phyloP scores from a whole-genome alignment of 805 yeast genomes.

The Saturnispora halmiae region DNA sequence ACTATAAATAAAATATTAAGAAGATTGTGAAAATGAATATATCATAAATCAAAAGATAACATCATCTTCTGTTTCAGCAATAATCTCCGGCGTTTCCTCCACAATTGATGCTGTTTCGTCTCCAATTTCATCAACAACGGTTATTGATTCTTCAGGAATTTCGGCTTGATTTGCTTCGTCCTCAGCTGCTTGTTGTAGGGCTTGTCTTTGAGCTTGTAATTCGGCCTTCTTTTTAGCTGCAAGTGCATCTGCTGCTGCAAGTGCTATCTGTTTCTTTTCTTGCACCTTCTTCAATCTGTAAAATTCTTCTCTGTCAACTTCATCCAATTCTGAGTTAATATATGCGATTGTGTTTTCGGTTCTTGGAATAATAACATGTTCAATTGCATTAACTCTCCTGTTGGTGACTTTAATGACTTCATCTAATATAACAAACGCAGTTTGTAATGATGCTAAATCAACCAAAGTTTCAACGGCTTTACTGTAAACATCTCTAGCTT shows the following conservation, averaged over 20 bases:
- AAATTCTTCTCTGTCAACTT: slow-evolving; percentile 95
- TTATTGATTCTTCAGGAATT: slow-evolving; percentile 18
- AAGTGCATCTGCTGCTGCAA: slow-evolving; percentile 54
- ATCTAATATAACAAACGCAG: slow-evolving; percentile 92
- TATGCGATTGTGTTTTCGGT: slow-evolving; percentile 90
- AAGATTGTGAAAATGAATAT: too few species aligned
- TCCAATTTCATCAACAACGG: slow-evolving; percentile 15
- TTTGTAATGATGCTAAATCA: slow-evolving; percentile 90
- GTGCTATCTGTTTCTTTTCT: slow-evolving; percentile 81
- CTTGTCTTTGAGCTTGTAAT: slow-evolving; percentile 12
- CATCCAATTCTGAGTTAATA: slow-evolving; percentile 94
- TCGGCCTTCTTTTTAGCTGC: slow-evolving; percentile 24
- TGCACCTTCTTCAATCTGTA: slow-evolving; percentile 94
- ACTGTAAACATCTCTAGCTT: slow-evolving; percentile 87
- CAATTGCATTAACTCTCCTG: slow-evolving; percentile 97
- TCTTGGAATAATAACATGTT: slow-evolving; percentile 95
- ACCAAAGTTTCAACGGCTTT: slow-evolving; percentile 96
- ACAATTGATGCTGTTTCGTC: slow-evolving; percentile 15
- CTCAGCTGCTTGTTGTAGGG: not conserved
- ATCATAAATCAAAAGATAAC: slow-evolving; percentile 29
- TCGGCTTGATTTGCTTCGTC: not conserved
- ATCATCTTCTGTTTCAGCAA: slow-evolving; percentile 31
- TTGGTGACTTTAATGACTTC: slow-evolving; percentile 97
- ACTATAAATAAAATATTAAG: not conserved
- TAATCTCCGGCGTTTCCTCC: slow-evolving; percentile 20